phyloP scores from a whole-genome alignment of 805 yeast species.

The Candida taoyuanica region DNA sequence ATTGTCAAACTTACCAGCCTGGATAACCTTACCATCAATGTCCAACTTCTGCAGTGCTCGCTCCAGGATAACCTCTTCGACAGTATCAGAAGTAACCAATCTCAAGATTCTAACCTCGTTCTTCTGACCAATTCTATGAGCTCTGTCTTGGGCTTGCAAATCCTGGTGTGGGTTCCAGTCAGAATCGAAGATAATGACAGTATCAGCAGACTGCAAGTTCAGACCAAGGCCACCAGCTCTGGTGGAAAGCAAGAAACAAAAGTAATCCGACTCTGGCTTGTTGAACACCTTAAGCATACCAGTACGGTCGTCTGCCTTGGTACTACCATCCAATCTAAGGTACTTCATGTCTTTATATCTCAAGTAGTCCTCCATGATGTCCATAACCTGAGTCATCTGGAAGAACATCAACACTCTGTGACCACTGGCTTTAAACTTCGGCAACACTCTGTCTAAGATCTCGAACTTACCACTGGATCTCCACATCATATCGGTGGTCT shows the following conservation, averaged over 20 bases:
- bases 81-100: constrained; percentile 75
- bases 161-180: constrained; percentile 94
- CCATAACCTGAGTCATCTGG: constrained; percentile 90
- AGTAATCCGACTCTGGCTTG: constrained; percentile 70
- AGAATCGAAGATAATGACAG: constrained; percentile 83
- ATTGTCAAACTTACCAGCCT: constrained; percentile 87
- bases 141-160: constrained; percentile 87
- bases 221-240: constrained; percentile 90
- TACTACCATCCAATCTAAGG: constrained; percentile 75
- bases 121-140: constrained; percentile 86
- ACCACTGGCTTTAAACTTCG: constrained; percentile 68
- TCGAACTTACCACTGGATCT: constrained; percentile 80
- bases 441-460: constrained; percentile 66
- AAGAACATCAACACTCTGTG: constrained; percentile 79
- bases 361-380: constrained; percentile 81
- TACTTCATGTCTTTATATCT: constrained; percentile 63
- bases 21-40: constrained; percentile 85
- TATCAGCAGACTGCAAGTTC: constrained; percentile 83
- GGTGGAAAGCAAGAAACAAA: constrained; percentile 73
- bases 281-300: constrained; percentile 68
- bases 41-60: constrained; percentile 80
- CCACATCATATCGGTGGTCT: constrained; percentile 66
- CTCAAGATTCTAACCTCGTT: constrained; percentile 80
- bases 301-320: constrained; percentile 82
- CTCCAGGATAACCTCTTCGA: constrained; percentile 77